Evolutionary conservation across 805 yeast species (phyloP), one percentile per base, ranked within the genome.

Genomic region (Schwanniomyces occidentalis): DNA sequence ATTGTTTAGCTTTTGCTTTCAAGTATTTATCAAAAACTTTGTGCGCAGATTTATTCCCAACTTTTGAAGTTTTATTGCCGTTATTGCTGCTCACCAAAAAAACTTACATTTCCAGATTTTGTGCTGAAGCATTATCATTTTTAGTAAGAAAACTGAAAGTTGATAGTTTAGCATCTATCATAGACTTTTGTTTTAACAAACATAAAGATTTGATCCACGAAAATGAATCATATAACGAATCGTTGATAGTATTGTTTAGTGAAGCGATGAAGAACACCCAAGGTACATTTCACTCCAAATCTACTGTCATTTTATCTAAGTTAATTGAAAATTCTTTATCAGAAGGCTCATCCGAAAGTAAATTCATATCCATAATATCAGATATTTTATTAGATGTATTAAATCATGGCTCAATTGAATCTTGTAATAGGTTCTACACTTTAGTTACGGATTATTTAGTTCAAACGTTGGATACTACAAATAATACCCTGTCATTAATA

Each of bases 51-150:
- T 61, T 89, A 39, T 49, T 70, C 12, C 84, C 87, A 6, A 88
- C 97, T 0, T 86, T 85, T 54, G 66, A 71, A 21, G 52, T 75
- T 4, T 64, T 89, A 8, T 58, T 78, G 21, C 90, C 95, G 0
- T 58, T 88, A 15, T 63, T 91, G 35, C 75, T 76, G 22, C 61
- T 78, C 33, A 59, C 59, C 4, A 70, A 71, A 37, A 83, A 81
- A 46, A 77, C 77, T 17, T 79, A 83, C 44, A 71, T 90, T 22
- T 71, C 86, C 1, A 72, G 95, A 42, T 93, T 91, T 50, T 80
- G 95, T 14, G 89, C 96, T 0, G 97, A 91, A 58, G 93, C 96
- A 0, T 58, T 91, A 29, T 85, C 97, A 0, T 93, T 85, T 49
- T 65, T 91, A 37, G 65, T 91, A 7, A 77, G 93, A 52, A 86